phyloP scores from a whole-genome alignment of 140 eudicot genomes.

The Stevia rebaudiana region DNA sequence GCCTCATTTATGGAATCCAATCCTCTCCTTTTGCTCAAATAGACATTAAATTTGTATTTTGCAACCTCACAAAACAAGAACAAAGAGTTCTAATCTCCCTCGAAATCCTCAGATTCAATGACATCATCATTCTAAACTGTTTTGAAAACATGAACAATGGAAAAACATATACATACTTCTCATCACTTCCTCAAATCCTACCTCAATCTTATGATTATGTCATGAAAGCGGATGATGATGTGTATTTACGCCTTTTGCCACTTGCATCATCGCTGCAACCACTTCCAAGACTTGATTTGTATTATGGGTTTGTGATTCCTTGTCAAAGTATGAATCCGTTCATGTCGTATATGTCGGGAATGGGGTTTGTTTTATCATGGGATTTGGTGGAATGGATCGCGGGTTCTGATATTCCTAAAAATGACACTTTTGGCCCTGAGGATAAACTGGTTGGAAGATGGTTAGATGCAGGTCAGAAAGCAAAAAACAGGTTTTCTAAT shows the following conservation, averaged over 20 bases:
- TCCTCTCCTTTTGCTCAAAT: slow-evolving; percentile 47
- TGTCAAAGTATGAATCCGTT: slow-evolving; percentile 84
- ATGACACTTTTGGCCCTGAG: slow-evolving; percentile 58
- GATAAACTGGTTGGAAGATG: slow-evolving; percentile 69
- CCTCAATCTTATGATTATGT: slow-evolving; percentile 54
- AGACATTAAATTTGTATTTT: slow-evolving; percentile 61
- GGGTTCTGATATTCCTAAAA: slow-evolving; percentile 44
- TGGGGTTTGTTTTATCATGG: slow-evolving; percentile 78
- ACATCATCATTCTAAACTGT: slow-evolving; percentile 66
- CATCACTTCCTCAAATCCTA: slow-evolving; percentile 60
- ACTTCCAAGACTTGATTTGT: slow-evolving; percentile 55
- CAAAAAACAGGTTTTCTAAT: slow-evolving; percentile 55
- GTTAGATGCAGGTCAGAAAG: slow-evolving; percentile 50
- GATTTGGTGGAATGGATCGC: slow-evolving; percentile 54
- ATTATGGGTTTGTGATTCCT: slow-evolving; percentile 74
- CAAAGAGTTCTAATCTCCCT: slow-evolving; percentile 46
- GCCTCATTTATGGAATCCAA: slow-evolving; percentile 66
- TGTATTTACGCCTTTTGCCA: slow-evolving; percentile 47
- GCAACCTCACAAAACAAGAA: slow-evolving; percentile 73
- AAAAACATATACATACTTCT: slow-evolving; percentile 64
- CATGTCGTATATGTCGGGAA: slow-evolving; percentile 73
- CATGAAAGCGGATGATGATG: slow-evolving; percentile 84
- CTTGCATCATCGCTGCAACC: slow-evolving; percentile 47
- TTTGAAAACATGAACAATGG: slow-evolving; percentile 75
- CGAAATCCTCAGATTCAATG: slow-evolving; percentile 62